phyloP scores from a whole-genome alignment of 495 filamentous ascomycete species.

The Acidiella bohemica region DNA sequence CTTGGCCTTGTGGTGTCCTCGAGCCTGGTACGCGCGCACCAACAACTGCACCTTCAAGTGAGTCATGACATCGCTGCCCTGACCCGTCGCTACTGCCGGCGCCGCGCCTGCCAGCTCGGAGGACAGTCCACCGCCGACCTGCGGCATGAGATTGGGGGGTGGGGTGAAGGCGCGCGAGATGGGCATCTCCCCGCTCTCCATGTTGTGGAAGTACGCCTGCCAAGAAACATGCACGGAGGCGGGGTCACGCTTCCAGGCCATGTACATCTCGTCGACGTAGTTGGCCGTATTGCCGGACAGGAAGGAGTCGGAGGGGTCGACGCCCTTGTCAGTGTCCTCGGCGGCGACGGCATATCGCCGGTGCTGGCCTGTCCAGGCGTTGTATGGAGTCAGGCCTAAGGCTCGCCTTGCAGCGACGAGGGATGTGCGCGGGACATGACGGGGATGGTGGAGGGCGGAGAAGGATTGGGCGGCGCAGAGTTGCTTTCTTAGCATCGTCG shows the following conservation, averaged over 20 bases:
- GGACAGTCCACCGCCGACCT: conserved; percentile 52
- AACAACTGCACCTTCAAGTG: conserved; percentile 97
- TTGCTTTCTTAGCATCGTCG: too few relatives aligned
- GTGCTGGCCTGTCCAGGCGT: too few relatives aligned
- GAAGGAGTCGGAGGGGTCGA: conserved; percentile 85
- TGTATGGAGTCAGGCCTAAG: too few relatives aligned
- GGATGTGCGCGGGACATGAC: too few relatives aligned
- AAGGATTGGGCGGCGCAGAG: too few relatives aligned
- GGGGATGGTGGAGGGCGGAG: too few relatives aligned
- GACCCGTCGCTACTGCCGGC: conserved; percentile 48
- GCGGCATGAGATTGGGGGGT: conserved; percentile 79
- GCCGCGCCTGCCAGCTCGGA: conserved; percentile 46
- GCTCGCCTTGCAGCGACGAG: too few relatives aligned
- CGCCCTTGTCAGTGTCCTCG: conserved; percentile 40
- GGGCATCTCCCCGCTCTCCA: conserved; percentile 95
- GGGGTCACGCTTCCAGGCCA: conserved; percentile 90
- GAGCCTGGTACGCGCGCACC: conserved; percentile 92
- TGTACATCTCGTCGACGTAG: conserved; percentile 99
- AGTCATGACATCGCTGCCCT: conserved; percentile 77
- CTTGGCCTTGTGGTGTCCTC: conserved; percentile 94
- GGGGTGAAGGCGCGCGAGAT: conserved; percentile 93
- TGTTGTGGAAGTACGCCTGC: conserved; percentile 99
- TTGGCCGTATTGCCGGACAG: conserved; percentile 89
- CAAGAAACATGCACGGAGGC: conserved; percentile 92
- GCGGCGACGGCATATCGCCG: conserved; percentile 44